These are phyloP conservation scores for Beverwykella pulmonaria DNA, from an alignment of 495 filamentous ascomycete species.

Conservation along the genomic window DNA sequence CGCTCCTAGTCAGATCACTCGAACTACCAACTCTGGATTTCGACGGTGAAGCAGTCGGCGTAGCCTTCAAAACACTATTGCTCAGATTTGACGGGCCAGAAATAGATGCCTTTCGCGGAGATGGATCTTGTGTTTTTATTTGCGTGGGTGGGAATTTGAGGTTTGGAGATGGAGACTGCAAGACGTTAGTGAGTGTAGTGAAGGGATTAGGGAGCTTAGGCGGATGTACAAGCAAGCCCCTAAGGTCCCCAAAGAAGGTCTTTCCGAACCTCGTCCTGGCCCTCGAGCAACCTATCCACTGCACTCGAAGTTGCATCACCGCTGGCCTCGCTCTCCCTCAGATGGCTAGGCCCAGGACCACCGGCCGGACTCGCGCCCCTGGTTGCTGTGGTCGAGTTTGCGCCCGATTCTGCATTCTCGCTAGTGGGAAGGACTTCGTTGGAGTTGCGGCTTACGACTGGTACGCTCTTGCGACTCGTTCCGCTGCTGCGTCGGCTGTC, in stretches of 20 bases:
- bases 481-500: slow-evolving; percentile 88
- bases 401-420: slow-evolving; percentile 9
- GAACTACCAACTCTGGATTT: slow-evolving; percentile 6
- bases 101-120: slow-evolving; percentile 4
- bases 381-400: slow-evolving; percentile 22
- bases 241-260: slow-evolving; percentile 48
- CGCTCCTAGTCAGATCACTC: slow-evolving; percentile 1
- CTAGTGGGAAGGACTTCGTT: slow-evolving; percentile 31
- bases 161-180: background rate
- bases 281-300: slow-evolving; percentile 21
- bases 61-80: slow-evolving; percentile 9
- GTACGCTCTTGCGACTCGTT: slow-evolving; percentile 67
- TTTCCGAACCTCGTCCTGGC: slow-evolving; percentile 46
- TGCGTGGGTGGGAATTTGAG: background rate
- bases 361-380: slow-evolving; percentile 21
- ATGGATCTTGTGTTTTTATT: background rate
- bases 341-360: slow-evolving; percentile 31
- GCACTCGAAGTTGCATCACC: slow-evolving; percentile 16
- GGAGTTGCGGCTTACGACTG: slow-evolving; percentile 40
- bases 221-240: slow-evolving; percentile 16
- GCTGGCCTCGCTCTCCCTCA: slow-evolving; percentile 14
- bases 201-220: slow-evolving; percentile 12
- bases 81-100: slow-evolving; percentile 5
- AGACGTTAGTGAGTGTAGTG: background rate
- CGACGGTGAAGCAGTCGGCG: slow-evolving; percentile 3